Evolutionary conservation across 139 green algal genomes (phyloP).

Genomic region (Tetratostichococcus sp.): DNA sequence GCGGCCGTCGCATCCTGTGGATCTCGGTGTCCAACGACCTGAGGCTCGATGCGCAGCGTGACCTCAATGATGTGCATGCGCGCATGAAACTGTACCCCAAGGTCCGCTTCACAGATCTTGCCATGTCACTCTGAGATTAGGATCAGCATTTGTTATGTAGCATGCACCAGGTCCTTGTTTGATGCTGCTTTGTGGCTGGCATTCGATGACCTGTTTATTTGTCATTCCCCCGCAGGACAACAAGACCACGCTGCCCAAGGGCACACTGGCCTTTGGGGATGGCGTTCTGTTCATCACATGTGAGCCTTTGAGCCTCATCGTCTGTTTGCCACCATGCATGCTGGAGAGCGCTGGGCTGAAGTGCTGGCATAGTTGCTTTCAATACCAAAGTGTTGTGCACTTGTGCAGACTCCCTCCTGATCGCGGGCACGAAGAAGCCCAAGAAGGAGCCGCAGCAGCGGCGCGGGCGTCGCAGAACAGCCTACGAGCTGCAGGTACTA

Average conservation of each 20-base stretch:
- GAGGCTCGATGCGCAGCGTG: constrained; percentile 65
- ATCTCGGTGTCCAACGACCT: constrained; percentile 69
- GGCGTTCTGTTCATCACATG: constrained; percentile 77
- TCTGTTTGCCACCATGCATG: background rate
- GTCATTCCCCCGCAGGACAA: constrained; percentile 27
- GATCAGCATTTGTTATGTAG: too few relatives aligned
- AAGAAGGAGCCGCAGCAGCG: background rate
- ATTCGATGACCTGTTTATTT: too few relatives aligned
- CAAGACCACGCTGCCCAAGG: constrained; percentile 28
- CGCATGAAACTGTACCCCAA: constrained; percentile 45
- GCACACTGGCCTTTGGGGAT: constrained; percentile 28
- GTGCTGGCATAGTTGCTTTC: too few relatives aligned
- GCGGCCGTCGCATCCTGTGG: constrained; percentile 65
- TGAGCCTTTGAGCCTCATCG: background rate
- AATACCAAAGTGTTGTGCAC: background rate
- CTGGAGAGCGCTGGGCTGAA: too few relatives aligned
- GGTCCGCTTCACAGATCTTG: constrained; percentile 29
- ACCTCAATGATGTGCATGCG: constrained; percentile 66
- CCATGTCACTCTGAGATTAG: too few relatives aligned
- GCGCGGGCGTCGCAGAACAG: too few relatives aligned
- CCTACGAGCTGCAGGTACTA: too few relatives aligned
- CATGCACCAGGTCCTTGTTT: too few relatives aligned
- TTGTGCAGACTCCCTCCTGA: constrained; percentile 5
- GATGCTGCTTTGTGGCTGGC: too few relatives aligned
- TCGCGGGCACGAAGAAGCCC: constrained; percentile 10